Evolutionary conservation across 768 basidiomycete species (phyloP), one percentile per base, ranked within the genome.

Genomic region (Dictyophora rubrovolvata): DNA sequence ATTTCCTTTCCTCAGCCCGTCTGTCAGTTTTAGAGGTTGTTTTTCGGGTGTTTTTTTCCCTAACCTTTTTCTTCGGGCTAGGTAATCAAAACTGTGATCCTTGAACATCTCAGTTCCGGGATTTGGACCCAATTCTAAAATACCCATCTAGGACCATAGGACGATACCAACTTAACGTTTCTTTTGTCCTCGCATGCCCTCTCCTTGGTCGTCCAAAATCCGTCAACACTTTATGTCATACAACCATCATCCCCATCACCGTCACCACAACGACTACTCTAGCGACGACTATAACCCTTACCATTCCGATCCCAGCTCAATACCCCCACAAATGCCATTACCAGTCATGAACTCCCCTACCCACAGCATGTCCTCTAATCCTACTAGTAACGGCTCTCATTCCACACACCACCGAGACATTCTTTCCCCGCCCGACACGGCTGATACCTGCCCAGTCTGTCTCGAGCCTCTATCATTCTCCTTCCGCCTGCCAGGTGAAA

Each of bases 391-490:
- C n/a, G 42, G 42, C 11, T 12, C 42, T n/a, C 42, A 42, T 42
- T 42, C 56, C 6, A 18, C 60, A 18, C 65, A 42, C 11, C 42
- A 42, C 11, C 42, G 42, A 14, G 42, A 42, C 12, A 85, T 88
- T 64, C 85, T 90, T 58, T 84, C 87, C 16, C 79, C 70, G 62
- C 79, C 81, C 68, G 80, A 82, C 62, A 55, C 75, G 56, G 93
- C 94, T 67, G 87, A 88, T 55, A 89, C 87, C 67, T 99, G 96
- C 65, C 95, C 95, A 12, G 92, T 99, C 64, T 99, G 95, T 72
- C 85, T 96, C 64, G 95, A 98, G 67, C 89, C 91, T 1, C 82
- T 99, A 68, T 87, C 86, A 68, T 93, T 93, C 72, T 87, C 85
- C 71, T 96, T 93, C 73, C 80, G 93, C 62, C 74, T 99, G 14